Conservation (phyloP, 495 filamentous ascomycete species). For the Neurospora cerealis region DNA sequence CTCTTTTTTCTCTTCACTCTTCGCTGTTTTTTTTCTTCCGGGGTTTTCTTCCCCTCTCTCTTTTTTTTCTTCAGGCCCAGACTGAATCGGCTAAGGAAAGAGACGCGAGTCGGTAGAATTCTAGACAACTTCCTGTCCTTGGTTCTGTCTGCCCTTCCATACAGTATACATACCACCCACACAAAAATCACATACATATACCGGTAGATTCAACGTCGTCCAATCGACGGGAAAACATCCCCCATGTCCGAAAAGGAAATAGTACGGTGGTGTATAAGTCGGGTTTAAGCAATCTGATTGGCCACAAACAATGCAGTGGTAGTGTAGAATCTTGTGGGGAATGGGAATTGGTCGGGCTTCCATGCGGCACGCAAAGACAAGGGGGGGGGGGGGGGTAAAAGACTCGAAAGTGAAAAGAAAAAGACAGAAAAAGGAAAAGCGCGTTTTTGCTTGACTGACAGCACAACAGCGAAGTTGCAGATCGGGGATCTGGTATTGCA, state of each 20-base stretch:
- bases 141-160: neutral
- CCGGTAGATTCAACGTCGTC: neutral
- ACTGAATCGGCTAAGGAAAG: neutral
- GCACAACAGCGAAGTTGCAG: neutral
- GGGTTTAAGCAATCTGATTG: neutral
- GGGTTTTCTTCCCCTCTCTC: neutral
- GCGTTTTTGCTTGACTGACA: neutral
- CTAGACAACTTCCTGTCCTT: neutral
- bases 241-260: neutral
- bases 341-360: neutral
- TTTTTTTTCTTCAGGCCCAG: neutral
- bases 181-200: neutral
- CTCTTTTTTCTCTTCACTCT: neutral
- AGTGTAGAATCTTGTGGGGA: neutral
- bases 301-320: neutral
- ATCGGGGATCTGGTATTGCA: neutral
- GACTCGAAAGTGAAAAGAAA: neutral
- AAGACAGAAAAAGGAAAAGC: neutral
- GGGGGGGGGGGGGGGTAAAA: neutral
- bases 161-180: neutral
- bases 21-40: neutral
- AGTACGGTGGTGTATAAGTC: neutral
- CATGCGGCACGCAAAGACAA: neutral
- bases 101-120: neutral
- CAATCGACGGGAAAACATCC: neutral